phyloP scores from a whole-genome alignment of 106 monocot species.

The Ottelia alismoides region DNA sequence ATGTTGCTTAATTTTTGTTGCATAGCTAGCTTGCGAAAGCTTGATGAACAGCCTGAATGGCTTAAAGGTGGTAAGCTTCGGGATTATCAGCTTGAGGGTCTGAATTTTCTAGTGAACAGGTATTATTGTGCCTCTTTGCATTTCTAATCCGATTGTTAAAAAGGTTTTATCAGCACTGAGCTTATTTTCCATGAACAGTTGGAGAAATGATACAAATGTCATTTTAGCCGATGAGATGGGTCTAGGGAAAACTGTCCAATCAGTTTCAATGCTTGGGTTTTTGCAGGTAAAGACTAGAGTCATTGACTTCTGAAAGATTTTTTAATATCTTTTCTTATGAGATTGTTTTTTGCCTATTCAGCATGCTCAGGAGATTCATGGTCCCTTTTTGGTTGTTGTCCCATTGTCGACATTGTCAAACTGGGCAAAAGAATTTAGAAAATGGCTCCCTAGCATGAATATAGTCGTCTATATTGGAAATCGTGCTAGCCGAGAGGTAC shows the following conservation, averaged over 20 bases:
- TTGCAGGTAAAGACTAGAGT: conserved; percentile 44
- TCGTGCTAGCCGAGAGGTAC: conserved; percentile 98
- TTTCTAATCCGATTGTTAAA: background rate
- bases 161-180: background rate
- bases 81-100: conserved; percentile 99
- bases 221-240: conserved; percentile 99
- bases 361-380: conserved; percentile 91
- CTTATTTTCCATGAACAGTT: no score
- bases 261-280: conserved; percentile 97
- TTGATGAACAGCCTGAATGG: conserved; percentile 97
- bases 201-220: conserved; percentile 99
- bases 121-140: conserved; percentile 11
- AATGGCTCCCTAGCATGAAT: conserved; percentile 99
- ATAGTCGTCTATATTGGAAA: conserved; percentile 91
- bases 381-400: conserved; percentile 97
- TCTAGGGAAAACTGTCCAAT: conserved; percentile 97
- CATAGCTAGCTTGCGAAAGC: conserved; percentile 89
- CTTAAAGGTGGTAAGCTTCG: conserved; percentile 95
- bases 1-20: conserved; percentile 1
- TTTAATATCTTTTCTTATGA: background rate
- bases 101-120: conserved; percentile 99
- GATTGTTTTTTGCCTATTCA: conserved; percentile 25
- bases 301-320: background rate
- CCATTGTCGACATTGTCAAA: conserved; percentile 94
- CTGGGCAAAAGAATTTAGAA: conserved; percentile 96